These are phyloP conservation scores for Russula sp. DNA, from an alignment of 768 basidiomycete genomes.

Conservation along the genomic window DNA sequence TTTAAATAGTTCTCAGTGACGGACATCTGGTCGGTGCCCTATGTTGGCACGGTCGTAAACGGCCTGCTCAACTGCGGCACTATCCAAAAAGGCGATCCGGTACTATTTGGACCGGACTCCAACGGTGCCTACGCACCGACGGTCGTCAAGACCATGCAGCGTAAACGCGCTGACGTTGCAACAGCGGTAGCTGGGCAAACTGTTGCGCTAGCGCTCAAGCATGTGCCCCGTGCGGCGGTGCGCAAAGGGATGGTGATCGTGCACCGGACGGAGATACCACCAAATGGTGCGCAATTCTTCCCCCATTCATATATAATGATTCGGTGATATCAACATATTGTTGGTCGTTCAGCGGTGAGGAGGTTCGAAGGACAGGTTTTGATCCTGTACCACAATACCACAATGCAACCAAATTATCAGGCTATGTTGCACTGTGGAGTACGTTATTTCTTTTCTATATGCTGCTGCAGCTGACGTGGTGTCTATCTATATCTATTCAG, in stretches of 20 bases:
- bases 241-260: conserved; percentile 96
- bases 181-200: conserved; percentile 94
- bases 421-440: conserved; percentile 94
- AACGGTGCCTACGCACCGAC: conserved; percentile 85
- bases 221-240: conserved; percentile 73
- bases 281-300: conserved; percentile 52
- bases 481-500: conserved; percentile 39
- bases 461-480: conserved; percentile 18
- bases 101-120: conserved; percentile 87
- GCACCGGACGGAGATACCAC: conserved; percentile 71
- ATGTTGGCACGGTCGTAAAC: conserved; percentile 81
- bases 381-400: conserved; percentile 92
- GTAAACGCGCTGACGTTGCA: conserved; percentile 81
- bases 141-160: conserved; percentile 86
- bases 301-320: conserved; percentile 5
- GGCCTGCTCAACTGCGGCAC: conserved; percentile 77
- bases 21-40: conserved; percentile 85
- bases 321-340: background rate
- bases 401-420: conserved; percentile 91
- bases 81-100: conserved; percentile 73
- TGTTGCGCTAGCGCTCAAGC: conserved; percentile 89
- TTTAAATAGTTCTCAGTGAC: conserved; percentile 69
- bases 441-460: conserved; percentile 32
- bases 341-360: conserved; percentile 53
- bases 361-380: conserved; percentile 93